Base-by-base conservation (phyloP, 2,329 filamentous ascomycete species). In the Exophiala sp. region DNA sequence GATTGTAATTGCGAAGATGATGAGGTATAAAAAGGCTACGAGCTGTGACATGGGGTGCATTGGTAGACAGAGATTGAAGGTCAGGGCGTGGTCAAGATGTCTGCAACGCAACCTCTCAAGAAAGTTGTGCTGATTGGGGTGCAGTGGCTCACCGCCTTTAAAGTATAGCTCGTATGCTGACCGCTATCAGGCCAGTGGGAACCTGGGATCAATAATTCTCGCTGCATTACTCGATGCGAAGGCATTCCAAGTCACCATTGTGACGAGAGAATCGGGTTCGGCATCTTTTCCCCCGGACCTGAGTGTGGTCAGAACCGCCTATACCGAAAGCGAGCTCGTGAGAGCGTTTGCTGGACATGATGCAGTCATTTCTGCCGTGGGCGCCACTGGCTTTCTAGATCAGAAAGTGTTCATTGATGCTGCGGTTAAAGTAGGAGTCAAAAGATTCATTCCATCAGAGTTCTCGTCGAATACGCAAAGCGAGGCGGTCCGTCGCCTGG, bases 341-440 rank as follows among this genome's bases (percentile, higher is more conserved):
- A 38, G 40, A 32, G 79, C 78, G 2, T 74, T 87, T 44, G 62
- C 74, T 43, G 79, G 78, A 36, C 77, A 83, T 53, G 82, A 86
- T 57, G 83, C 78, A 1, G 72, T 85, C 14, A 65, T 86, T 24
- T 71, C 72, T 1, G 70, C 75, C 1, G 68, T 82, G 38, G 75
- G 72, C 6, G 72, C 70, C 11, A 59, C 61, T 2, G 69, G 70
- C 18, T 65, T 75, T 9, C 66, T 64, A 1, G 66, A 77, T 0
- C 65, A 69, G 54, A 68, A 71, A 20, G 62, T 64, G 11, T 62
- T 75, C 35, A 73, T 74, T 32, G 68, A 74, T 60, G 71, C 71
- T 40, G 61, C 67, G 4, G 63, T 74, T 47, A 56, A 60, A 34
- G 72, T 71, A 14, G 69, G 71, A 2, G 72, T 74, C 35, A 71